phyloP scores from a whole-genome alignment of 2,329 filamentous ascomycete genomes.

The Hypoxylon sp. region DNA sequence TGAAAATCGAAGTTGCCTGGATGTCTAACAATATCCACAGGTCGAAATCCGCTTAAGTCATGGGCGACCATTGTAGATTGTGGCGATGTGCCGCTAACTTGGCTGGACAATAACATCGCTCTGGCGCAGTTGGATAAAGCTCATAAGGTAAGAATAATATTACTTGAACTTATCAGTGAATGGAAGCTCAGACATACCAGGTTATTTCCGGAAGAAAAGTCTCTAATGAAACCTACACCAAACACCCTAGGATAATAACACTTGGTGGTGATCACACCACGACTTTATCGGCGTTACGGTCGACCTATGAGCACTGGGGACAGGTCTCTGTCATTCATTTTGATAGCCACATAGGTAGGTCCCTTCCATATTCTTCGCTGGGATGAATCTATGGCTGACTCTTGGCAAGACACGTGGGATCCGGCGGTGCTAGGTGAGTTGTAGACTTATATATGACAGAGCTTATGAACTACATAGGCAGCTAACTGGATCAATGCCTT shows the following conservation, averaged over 20 bases:
- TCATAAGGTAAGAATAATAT: conserved; percentile 55
- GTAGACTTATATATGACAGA: too few species aligned
- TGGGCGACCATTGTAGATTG: conserved; percentile 81
- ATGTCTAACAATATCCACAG: conserved; percentile 37
- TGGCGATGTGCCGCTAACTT: conserved; percentile 79
- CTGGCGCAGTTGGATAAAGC: conserved; percentile 78
- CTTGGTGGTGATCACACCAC: conserved; percentile 73
- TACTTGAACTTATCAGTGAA: too few species aligned
- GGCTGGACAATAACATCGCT: conserved; percentile 79
- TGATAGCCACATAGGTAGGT: conserved; percentile 67
- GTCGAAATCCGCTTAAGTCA: conserved; percentile 72
- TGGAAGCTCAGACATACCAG: too few species aligned
- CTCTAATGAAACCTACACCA: conserved; percentile 55
- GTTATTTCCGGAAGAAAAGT: conserved; percentile 46
- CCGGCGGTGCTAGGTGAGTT: conserved; percentile 62
- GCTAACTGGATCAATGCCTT: conserved; percentile 10
- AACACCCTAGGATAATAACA: conserved; percentile 62
- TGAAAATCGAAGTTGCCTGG: not conserved
- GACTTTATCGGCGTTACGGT: conserved; percentile 68
- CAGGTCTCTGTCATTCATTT: conserved; percentile 71
- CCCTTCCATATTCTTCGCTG: not conserved
- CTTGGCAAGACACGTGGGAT: conserved; percentile 71
- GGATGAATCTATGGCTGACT: conserved; percentile 26
- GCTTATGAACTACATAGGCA: not conserved
- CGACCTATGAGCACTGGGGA: conserved; percentile 64